These are phyloP conservation scores for Microcera coccophila DNA, from an alignment of 2,329 filamentous ascomycete genomes.

Conservation along the genomic window DNA sequence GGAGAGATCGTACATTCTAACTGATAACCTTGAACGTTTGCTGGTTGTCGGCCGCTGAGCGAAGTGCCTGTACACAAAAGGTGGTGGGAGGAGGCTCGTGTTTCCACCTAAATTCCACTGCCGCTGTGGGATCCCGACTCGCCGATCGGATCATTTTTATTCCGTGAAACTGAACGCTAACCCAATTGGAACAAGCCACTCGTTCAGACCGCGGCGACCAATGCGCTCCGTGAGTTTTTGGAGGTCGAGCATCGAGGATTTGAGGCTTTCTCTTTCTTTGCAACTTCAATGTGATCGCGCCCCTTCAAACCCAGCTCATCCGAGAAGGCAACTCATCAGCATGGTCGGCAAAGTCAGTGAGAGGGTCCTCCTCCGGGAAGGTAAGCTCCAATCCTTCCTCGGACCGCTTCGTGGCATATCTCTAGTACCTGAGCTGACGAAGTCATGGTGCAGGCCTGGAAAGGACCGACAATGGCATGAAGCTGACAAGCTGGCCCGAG, in stretches of 20 bases:
- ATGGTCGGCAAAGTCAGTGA: constrained; percentile 66
- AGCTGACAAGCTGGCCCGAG: constrained; percentile 88
- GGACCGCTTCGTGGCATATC: constrained; percentile 9
- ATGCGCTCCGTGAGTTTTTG: constrained; percentile 27
- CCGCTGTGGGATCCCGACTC: too few species aligned
- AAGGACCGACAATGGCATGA: constrained; percentile 97
- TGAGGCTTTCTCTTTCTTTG: constrained; percentile 11
- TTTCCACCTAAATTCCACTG: too few species aligned
- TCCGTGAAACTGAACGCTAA: too few species aligned
- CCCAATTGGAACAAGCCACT: constrained; percentile 10
- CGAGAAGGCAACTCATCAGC: constrained; percentile 20
- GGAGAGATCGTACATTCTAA: too few species aligned
- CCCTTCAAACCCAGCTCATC: constrained; percentile 8
- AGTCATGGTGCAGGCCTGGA: constrained; percentile 65
- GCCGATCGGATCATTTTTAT: too few species aligned
- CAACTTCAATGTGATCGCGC: constrained; percentile 22
- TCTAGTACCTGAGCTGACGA: constrained; percentile 22
- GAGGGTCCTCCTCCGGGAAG: constrained; percentile 60
- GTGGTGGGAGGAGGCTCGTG: too few species aligned
- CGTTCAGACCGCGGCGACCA: constrained; percentile 15
- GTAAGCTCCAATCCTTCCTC: constrained; percentile 36
- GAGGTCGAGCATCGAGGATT: constrained; percentile 18
- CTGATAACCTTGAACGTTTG: too few species aligned
- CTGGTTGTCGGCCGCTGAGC: too few species aligned
- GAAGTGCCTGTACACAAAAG: too few species aligned